These are phyloP conservation scores for Cladorrhinum samala DNA, from an alignment of 495 filamentous ascomycete genomes.

Conservation along the genomic window DNA sequence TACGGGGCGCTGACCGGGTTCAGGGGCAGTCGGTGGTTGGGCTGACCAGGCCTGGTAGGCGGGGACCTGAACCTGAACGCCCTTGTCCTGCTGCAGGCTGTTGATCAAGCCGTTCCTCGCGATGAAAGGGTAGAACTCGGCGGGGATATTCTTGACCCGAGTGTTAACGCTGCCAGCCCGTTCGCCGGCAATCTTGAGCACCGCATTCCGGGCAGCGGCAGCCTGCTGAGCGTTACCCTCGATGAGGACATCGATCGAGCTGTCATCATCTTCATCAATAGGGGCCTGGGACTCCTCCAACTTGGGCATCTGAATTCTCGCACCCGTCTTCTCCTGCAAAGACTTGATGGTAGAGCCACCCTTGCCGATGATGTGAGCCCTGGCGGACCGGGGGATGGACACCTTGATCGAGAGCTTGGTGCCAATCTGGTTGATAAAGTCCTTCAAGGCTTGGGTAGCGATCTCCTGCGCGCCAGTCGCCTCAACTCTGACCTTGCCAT, in stretches of 20 bases:
- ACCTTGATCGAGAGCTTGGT: conserved; percentile 74
- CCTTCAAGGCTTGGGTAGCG: conserved; percentile 75
- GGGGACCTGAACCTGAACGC: conserved; percentile 71
- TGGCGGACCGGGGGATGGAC: conserved; percentile 72
- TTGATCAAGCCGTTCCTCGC: conserved; percentile 63
- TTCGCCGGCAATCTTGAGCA: conserved; percentile 79
- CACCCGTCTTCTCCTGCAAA: conserved; percentile 76
- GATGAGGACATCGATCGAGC: conserved; percentile 74
- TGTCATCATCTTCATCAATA: conserved; percentile 76
- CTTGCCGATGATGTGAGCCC: conserved; percentile 84
- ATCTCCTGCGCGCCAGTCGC: conserved; percentile 72
- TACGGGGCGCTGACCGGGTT: conserved; percentile 54
- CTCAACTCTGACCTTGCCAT: conserved; percentile 67
- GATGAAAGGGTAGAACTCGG: conserved; percentile 94
- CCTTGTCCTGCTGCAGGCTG: conserved; percentile 56
- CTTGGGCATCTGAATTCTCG: conserved; percentile 82
- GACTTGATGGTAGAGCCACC: conserved; percentile 84
- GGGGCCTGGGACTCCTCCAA: conserved; percentile 51
- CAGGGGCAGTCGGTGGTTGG: conserved; percentile 60
- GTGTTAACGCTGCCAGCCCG: conserved; percentile 73
- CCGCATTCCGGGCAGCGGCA: conserved; percentile 70
- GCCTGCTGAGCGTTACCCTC: conserved; percentile 86
- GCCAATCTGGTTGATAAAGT: conserved; percentile 77
- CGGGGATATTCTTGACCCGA: conserved; percentile 71
- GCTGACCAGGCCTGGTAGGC: conserved; percentile 67